These are phyloP conservation scores for Pseudozyma thailandica DNA, from an alignment of 1,284 basidiomycete species.

Conservation along the genomic window DNA sequence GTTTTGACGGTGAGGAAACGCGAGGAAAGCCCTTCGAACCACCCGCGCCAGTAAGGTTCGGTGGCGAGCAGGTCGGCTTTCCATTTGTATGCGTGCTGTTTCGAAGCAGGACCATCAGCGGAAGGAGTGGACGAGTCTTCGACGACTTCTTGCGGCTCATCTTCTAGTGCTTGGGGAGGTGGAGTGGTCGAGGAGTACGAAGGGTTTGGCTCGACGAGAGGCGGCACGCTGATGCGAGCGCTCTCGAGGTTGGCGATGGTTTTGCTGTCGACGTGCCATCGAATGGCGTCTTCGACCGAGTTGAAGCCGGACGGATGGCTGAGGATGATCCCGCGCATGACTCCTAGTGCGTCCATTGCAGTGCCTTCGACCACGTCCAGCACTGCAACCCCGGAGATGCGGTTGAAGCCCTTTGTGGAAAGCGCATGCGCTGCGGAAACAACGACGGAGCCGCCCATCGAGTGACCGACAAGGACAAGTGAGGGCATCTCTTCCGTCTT, in stretches of 20 bases:
- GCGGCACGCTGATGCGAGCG: conserved; percentile 63
- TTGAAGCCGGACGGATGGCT: conserved; percentile 85
- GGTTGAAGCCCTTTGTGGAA: conserved; percentile 17
- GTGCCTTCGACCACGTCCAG: conserved; percentile 97
- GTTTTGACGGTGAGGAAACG: conserved; percentile 81
- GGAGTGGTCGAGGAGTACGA: conserved; percentile 2
- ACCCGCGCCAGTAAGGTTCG: conserved; percentile 90
- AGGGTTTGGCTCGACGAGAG: conserved; percentile 52
- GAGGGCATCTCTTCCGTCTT: conserved; percentile 34
- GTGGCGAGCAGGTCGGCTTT: conserved; percentile 84
- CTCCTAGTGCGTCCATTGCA: conserved; percentile 88
- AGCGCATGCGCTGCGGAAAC: conserved; percentile 54
- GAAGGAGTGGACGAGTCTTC: background rate
- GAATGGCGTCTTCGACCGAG: conserved; percentile 83
- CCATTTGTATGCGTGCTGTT: conserved; percentile 73
- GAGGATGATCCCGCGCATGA: conserved; percentile 89
- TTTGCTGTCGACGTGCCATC: conserved; percentile 82
- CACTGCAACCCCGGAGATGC: conserved; percentile 82
- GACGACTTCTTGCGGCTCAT: conserved; percentile 29
- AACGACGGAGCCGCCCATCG: conserved; percentile 68
- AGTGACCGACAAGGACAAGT: conserved; percentile 67
- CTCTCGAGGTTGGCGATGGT: conserved; percentile 62
- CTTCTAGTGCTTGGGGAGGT: background rate
- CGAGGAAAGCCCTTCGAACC: conserved; percentile 85
- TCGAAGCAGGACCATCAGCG: background rate